A percentile compares a stretch with the other conserved stretches of the same genome.
Evolutionary conservation across 1,139 yeast genomes (phyloP).

Genomic region (Protomyces arabidopsidicola): DNA sequence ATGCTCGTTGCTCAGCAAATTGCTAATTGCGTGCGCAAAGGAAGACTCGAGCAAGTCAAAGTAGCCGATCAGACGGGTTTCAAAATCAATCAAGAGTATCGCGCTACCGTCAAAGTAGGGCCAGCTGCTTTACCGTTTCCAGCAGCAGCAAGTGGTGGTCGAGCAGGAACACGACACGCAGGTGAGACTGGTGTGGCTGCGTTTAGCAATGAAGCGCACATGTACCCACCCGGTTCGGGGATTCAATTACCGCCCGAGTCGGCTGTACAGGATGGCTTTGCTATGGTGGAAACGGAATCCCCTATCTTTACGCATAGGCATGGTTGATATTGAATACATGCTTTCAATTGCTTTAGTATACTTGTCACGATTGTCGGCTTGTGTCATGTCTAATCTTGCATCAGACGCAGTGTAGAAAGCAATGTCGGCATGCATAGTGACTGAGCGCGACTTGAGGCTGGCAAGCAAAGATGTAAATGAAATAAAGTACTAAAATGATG

Average conservation of each 20-base stretch:
- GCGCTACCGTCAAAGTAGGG: neutral
- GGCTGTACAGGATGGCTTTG: conserved; percentile 11
- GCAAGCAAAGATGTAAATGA: too few species aligned
- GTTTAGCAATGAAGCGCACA: neutral
- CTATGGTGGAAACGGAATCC: conserved; percentile 17
- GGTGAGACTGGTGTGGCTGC: neutral
- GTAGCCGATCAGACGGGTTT: neutral
- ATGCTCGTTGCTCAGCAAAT: neutral
- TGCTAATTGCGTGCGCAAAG: neutral
- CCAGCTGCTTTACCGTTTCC: neutral
- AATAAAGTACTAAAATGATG: too few species aligned
- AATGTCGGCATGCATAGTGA: too few species aligned
- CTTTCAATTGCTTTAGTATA: too few species aligned
- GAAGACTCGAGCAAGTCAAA: neutral
- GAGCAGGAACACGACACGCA: neutral
- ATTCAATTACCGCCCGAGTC: conserved; percentile 19
- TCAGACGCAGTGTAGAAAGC: too few species aligned
- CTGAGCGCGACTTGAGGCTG: too few species aligned
- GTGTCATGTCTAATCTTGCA: too few species aligned
- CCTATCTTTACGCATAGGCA: conserved; percentile 13
- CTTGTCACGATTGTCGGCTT: too few species aligned
- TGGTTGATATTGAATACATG: too few species aligned
- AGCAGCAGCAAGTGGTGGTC: neutral
- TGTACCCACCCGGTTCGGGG: conserved; percentile 8
- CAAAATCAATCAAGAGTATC: neutral